Conservation (phyloP, 2,329 filamentous ascomycete species). For the Neofusicoccum ribis region DNA sequence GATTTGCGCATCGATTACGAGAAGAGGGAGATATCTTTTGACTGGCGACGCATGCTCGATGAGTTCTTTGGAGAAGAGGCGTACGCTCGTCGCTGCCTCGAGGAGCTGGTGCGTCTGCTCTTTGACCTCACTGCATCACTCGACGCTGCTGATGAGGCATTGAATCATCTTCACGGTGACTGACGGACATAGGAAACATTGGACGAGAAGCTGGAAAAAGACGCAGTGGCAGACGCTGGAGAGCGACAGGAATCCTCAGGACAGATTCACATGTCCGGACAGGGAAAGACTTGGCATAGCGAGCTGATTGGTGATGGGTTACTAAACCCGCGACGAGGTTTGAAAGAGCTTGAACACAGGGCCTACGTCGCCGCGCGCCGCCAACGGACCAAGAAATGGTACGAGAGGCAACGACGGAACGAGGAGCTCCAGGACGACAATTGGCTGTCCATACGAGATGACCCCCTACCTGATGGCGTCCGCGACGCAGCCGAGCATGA, state of each 20-base stretch:
- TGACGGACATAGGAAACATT: neutral
- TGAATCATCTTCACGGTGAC: neutral
- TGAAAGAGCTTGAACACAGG: neutral
- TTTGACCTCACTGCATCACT: neutral
- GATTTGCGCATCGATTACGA: conserved; percentile 26
- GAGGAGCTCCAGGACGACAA: neutral
- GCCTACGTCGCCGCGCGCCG: neutral
- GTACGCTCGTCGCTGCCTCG: neutral
- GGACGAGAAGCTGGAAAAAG: neutral
- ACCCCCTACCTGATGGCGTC: neutral
- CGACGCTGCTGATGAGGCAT: neutral
- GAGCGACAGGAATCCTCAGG: neutral
- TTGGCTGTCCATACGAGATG: neutral
- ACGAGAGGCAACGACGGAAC: neutral
- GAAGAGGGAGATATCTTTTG: conserved; percentile 27
- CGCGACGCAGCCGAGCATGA: neutral
- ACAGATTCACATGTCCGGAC: neutral
- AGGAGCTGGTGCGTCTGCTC: neutral
- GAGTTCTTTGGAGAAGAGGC: conserved; percentile 35
- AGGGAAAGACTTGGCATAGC: neutral
- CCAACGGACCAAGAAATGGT: neutral
- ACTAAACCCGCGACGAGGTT: neutral
- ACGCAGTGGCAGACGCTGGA: neutral
- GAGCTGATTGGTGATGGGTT: neutral
- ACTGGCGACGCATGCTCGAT: conserved; percentile 32